phyloP scores from a whole-genome alignment of 345 rosid genomes.

The Reutealis trisperma region DNA sequence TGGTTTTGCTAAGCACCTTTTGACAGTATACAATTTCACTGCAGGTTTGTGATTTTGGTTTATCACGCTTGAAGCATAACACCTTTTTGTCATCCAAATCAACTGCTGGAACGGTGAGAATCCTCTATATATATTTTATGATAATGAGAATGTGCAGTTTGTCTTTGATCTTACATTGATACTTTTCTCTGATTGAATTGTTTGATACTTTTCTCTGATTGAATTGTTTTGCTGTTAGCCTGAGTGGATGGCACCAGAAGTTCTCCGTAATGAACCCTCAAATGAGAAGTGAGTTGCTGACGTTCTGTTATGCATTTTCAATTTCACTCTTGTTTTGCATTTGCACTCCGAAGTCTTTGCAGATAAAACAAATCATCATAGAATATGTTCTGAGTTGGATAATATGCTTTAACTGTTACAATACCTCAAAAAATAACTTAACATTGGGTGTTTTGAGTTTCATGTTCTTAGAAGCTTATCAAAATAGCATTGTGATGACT shows the following conservation, averaged over 20 bases:
- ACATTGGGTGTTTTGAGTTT: background rate
- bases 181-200: slow-evolving; percentile 28
- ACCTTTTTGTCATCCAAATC: slow-evolving; percentile 98
- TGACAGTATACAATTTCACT: slow-evolving; percentile 8
- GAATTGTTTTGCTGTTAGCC: slow-evolving; percentile 57
- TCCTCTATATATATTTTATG: slow-evolving; percentile 1
- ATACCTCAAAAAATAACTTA: background rate
- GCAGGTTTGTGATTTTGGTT: slow-evolving; percentile 96
- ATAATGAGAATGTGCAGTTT: slow-evolving; percentile 7
- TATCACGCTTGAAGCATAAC: slow-evolving; percentile 96
- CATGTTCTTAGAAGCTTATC: background rate
- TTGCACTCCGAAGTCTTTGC: background rate
- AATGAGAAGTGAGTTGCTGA: slow-evolving; percentile 82
- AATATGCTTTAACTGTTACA: background rate
- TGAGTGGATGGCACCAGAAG: slow-evolving; percentile 99
- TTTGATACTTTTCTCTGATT: slow-evolving; percentile 32
- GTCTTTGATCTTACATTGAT: slow-evolving; percentile 15
- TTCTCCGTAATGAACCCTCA: slow-evolving; percentile 92
- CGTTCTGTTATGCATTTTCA: background rate
- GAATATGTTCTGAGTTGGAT: background rate
- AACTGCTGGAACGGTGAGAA: slow-evolving; percentile 97
- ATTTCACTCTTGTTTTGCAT: background rate
- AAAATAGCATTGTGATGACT: background rate
- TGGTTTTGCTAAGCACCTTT: background rate
- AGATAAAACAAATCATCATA: background rate